A percentile compares a stretch with the other conserved stretches of the same genome.
Evolutionary conservation across 768 basidiomycete genomes (phyloP).

Genomic region (Clitopilus passeckerianus): DNA sequence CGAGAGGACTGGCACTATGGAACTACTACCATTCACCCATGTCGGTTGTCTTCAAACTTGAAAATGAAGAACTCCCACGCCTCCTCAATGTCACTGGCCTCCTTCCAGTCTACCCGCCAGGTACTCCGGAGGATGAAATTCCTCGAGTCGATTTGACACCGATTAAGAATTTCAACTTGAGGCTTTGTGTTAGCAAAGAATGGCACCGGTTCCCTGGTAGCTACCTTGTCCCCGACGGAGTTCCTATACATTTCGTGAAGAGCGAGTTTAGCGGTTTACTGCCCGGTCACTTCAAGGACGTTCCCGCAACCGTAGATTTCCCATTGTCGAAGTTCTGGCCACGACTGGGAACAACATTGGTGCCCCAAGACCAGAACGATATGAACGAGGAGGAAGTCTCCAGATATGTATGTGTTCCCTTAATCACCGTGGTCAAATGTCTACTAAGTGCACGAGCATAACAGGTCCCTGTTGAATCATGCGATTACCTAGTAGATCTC

Average conservation of each 20-base stretch:
- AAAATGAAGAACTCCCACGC: conserved; percentile 74
- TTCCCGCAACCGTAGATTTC: conserved; percentile 17
- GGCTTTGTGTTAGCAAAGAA: conserved; percentile 87
- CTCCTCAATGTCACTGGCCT: conserved; percentile 72
- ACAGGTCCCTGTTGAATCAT: conserved; percentile 66
- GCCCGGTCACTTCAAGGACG: conserved; percentile 72
- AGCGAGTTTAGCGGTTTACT: conserved; percentile 88
- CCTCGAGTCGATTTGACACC: conserved; percentile 62
- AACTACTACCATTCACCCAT: conserved; percentile 91
- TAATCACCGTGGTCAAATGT: conserved; percentile 1
- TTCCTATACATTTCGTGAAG: conserved; percentile 86
- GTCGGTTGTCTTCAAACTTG: conserved; percentile 62
- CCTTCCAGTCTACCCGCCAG: conserved; percentile 40
- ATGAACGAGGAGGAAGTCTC: conserved; percentile 74
- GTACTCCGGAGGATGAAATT: conserved; percentile 32
- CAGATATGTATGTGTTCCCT: conserved; percentile 57
- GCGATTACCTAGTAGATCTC: conserved; percentile 89
- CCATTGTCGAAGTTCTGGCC: conserved; percentile 39
- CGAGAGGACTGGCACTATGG: conserved; percentile 78
- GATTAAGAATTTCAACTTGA: conserved; percentile 65
- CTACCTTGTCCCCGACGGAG: conserved; percentile 79
- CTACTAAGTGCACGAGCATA: background rate
- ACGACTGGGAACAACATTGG: conserved; percentile 54
- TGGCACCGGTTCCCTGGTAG: conserved; percentile 95
- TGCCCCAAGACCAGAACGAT: conserved; percentile 77